phyloP scores from a whole-genome alignment of 768 basidiomycete genomes.

The Pilatotrama ljubarskyi region DNA sequence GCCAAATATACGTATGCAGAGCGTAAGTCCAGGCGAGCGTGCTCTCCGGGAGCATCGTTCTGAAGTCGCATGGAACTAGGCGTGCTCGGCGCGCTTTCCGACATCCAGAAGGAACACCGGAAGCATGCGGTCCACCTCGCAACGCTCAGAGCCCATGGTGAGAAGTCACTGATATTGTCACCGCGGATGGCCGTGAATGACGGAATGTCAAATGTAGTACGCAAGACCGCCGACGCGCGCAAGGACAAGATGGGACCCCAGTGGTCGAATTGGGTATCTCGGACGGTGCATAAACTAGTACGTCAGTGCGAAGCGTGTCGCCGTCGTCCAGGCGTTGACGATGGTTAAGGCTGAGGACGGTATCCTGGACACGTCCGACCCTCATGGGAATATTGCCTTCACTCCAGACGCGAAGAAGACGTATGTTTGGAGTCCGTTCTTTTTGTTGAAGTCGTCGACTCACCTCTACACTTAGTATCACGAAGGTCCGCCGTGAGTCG shows the following conservation, averaged over 20 bases:
- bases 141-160: conserved; percentile 48
- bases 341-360: conserved; percentile 43
- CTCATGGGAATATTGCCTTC: conserved; percentile 40
- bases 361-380: conserved; percentile 38
- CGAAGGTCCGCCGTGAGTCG: conserved; percentile 35
- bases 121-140: conserved; percentile 47
- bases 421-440: conserved; percentile 31
- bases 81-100: conserved; percentile 47
- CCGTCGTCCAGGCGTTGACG: not conserved
- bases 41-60: not conserved
- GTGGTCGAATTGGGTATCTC: conserved; percentile 50
- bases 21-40: conserved; percentile 34
- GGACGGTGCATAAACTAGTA: conserved; percentile 47
- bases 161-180: conserved; percentile 17
- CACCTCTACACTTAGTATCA: conserved; percentile 30
- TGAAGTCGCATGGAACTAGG: conserved; percentile 33
- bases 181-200: not conserved
- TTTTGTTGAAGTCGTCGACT: not conserved
- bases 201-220: conserved; percentile 34
- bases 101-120: conserved; percentile 46
- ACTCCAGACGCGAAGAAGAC: conserved; percentile 47
- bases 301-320: conserved; percentile 13
- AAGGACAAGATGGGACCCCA: conserved; percentile 49
- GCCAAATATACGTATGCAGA: conserved; percentile 42
- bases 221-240: conserved; percentile 44